Evolutionary conservation across 495 filamentous ascomycete genomes (phyloP), one percentile per base, ranked within the genome.

Genomic region (Paragyromitra xinjiangensis): DNA sequence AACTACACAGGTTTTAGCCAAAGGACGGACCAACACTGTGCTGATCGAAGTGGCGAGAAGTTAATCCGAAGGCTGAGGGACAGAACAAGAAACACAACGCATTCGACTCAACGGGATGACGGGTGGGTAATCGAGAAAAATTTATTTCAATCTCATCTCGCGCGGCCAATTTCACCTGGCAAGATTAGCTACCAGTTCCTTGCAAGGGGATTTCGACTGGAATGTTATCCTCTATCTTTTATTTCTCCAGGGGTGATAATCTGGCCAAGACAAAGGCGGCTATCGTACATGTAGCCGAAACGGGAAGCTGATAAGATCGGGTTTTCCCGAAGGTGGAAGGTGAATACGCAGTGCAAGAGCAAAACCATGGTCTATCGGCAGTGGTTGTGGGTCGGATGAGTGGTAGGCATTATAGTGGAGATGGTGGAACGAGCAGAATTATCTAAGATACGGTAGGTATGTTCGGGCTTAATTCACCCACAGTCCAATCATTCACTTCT

Each of bases 281-380:
- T 55, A 55, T 55, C 51, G 51, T 9, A 34, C 29, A 34, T 61
- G 34, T 67, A 24, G 34, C 40, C n/a, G 16, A 37, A 71, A 62
- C 29, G 8, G 69, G 69, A 53, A 64, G 45, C 19, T 53, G 45
- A 7, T 48, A 48, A 63, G 58, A 12, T 6, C 1, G 26, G 6
- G 64, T 53, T 67, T 65, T 29, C 37, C 56, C 69, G 48, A 44
- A 72, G 29, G 37, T 1, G 69, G 69, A 72, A 72, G 69, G 69
- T 71, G 66, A 16, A 12, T 45, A 45, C 29, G 29, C 42, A 8
- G 42, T 45, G 42, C 0, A 50, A 50, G 11, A n/a, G 45, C 16
- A 45, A 14, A 12, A 14, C 29, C 29, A 34, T 34, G 29, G 29
- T 34, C 29, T 45, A 45, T 8, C 42, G 7, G 44, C 44, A 16